Base-by-base conservation (phyloP, 345 rosid genomes). In the Melastoma malabathricum region DNA sequence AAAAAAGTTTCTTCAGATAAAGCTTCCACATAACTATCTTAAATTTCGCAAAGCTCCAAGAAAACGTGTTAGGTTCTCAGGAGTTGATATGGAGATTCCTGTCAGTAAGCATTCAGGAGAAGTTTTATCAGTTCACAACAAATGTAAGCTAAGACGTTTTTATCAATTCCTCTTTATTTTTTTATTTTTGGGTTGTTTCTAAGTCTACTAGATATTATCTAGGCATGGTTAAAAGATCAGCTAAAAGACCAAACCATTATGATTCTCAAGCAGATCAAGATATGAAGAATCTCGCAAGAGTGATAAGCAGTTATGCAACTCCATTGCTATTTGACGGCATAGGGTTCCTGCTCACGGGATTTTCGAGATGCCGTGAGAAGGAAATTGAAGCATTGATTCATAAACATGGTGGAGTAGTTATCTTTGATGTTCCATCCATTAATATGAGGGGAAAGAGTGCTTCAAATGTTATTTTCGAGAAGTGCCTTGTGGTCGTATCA, bases 341-440 rank as follows among this genome's bases (percentile, higher is more conserved):
- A 51, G 60, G 71, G 50, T 79, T 79, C 69, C 53, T 83, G 63
- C 68, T 83, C 18, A 77, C 90, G 16, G 90, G 90, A 53, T 79
- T 79, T 64, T 69, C 90, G 4, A 57, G 59, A n/a, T 20, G 13
- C 52, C 75, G 73, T 65, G 80, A 75, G 61, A 76, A 68, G 67
- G 80, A 77, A 46, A 67, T 73, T 50, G 70, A 67, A 44, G 62
- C 57, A 50, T 61, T 75, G 29, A 65, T 83, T 50, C 71, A 58
- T 55, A 66, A 71, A 57, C 58, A 67, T 57, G 90, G 90, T 44
- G 90, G 90, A 22, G 38, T 54, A 15, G 74, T 77, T 56, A 81
- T 79, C 29, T 31, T 52, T 45, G 82, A 73, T 52, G 62, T 83
- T 46, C 82, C 90, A 54, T 64, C 74, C n/a, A 44, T 60, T 46